Evolutionary conservation across 129 eudicot species (phyloP).

Genomic region (Flaveria bidentis): DNA sequence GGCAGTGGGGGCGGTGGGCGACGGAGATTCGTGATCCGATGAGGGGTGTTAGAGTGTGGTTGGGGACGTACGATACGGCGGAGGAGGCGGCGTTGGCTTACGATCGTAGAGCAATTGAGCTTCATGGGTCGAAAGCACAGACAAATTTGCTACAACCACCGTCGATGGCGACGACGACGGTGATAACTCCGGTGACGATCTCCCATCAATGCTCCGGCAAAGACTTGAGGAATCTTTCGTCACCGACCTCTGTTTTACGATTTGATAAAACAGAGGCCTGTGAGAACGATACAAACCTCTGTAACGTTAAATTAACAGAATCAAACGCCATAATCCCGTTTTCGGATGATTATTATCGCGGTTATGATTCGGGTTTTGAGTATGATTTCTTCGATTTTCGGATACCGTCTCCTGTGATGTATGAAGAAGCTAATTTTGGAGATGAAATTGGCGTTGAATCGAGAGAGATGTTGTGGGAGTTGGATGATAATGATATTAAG

Average conservation of each 20-base stretch:
- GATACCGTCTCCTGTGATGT: conserved; percentile 40
- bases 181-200: conserved; percentile 2
- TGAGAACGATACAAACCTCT: neutral
- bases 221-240: conserved; percentile 32
- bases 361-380: conserved; percentile 33
- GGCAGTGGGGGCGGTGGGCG: conserved; percentile 69
- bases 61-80: conserved; percentile 71
- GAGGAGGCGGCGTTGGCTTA: conserved; percentile 76
- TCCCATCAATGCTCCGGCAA: conserved; percentile 30
- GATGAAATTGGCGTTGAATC: conserved; percentile 2
- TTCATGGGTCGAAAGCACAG: conserved; percentile 58
- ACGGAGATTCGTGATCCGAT: conserved; percentile 74
- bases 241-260: conserved; percentile 67
- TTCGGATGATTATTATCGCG: conserved; percentile 23
- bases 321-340: neutral
- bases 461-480: conserved; percentile 9
- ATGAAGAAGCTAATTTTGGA: conserved; percentile 28
- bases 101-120: conserved; percentile 55
- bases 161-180: conserved; percentile 18
- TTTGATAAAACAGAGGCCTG: conserved; percentile 13
- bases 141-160: conserved; percentile 52
- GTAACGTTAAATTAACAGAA: neutral
- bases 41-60: conserved; percentile 48
- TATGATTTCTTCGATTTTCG: conserved; percentile 41
- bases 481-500: conserved; percentile 38